A percentile compares a stretch with the other conserved stretches of the same genome.
phyloP scores from a whole-genome alignment of 140 eudicot genomes.

The Bidens hawaiensis region DNA sequence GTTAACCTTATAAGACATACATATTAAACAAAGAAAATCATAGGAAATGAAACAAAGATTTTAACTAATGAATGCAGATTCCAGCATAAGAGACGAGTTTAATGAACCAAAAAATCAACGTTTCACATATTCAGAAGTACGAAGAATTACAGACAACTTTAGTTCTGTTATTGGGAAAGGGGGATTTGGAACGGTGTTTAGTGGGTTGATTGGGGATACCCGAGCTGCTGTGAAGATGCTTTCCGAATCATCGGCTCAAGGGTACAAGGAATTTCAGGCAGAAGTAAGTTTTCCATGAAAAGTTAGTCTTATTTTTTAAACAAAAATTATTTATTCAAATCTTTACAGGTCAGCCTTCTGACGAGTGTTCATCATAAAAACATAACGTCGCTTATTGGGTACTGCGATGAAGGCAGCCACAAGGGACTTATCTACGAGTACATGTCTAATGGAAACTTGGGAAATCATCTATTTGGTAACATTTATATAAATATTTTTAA shows the following conservation, averaged over 20 bases:
- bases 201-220: conserved; percentile 20
- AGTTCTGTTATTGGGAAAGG: conserved; percentile 43
- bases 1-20: neutral
- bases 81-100: neutral
- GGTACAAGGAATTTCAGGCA: conserved; percentile 39
- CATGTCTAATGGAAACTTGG: conserved; percentile 25
- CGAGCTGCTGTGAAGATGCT: conserved; percentile 55
- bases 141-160: conserved; percentile 29
- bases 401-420: conserved; percentile 12
- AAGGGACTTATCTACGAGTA: conserved; percentile 2
- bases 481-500: neutral
- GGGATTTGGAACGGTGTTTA: conserved; percentile 52
- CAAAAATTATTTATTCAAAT: neutral
- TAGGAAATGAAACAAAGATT: neutral
- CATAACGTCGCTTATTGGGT: conserved; percentile 14
- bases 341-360: neutral
- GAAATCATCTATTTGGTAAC: conserved; percentile 17
- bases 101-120: conserved; percentile 15
- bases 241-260: conserved; percentile 41
- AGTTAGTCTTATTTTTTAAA: no score
- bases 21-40: neutral
- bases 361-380: conserved; percentile 18
- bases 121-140: conserved; percentile 31
- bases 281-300: conserved; percentile 31
- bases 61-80: conserved; percentile 1